Evolutionary conservation across 139 green algal species (phyloP), one percentile per base, ranked within the genome.

Genomic region (Micractinium sp.): DNA sequence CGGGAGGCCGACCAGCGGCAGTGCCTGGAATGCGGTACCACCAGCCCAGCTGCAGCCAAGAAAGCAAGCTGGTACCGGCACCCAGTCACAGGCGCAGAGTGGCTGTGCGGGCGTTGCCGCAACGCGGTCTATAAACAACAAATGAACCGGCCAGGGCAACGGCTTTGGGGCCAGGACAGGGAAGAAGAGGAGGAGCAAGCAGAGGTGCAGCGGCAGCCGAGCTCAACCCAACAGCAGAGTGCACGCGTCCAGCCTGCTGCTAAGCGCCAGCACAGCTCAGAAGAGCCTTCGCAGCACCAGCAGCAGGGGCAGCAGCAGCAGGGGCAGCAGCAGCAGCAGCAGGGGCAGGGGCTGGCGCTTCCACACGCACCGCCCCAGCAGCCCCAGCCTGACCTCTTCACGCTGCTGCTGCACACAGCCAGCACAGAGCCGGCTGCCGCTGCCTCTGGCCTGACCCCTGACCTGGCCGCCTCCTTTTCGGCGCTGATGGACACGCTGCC

Each of bases 381-480:
- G 73, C 29, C 31, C 18, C 73, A 39, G 73, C 73, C 35, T 12
- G 73, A 39, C 31, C 73, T 78, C 4, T 39, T 35, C 36, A n/a
- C 27, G 31, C n/a, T 78, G 73, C 73, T 80, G 74, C 74, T 80
- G 33, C 13, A 25, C 9, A n/a, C 74, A 13, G 35, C 74, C 23
- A 18, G 33, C 74, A 41, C 74, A 56, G 47, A 56, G 33, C 29
- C 74, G 12, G 74, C 33, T 1, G 33, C 33, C 5, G 74, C 74
- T 7, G 74, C 74, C 3, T 33, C 33, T 22, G 74, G 74, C 74
- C 74, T 80, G n/a, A 80, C 74, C 74, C 16, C 74, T n/a, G 74
- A 80, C n/a, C 74, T 80, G 33, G 74, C 74, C 53, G 74, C 74
- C 74, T 80, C 74, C 74, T 80, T 80, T n/a, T 27, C 25, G 15